Base-by-base conservation (phyloP, 345 rosid genomes). In the Carallia pectinifolia region DNA sequence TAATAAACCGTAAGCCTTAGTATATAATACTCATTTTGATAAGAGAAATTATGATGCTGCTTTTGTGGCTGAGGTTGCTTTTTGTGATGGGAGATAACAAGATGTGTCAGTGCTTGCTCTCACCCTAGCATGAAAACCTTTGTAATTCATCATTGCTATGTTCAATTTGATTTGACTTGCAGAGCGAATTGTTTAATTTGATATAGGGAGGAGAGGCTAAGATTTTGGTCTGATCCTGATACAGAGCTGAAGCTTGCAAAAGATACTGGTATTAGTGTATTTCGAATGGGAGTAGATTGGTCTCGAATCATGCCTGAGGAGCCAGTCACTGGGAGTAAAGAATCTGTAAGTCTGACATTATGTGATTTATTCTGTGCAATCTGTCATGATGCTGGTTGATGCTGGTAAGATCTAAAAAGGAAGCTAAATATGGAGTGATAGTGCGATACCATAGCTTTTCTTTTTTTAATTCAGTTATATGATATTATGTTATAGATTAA, bases 161-260 rank as follows among this genome's bases (percentile, higher is more conserved):
- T 1, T 67, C 38, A 27, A 31, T 33, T 72, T 54, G 27, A 30
- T 23, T 72, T 72, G 53, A 74, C 39, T 61, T 37, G 71, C 73
- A 54, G 67, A 71, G 61, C 30, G 64, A 47, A 40, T 62, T 83
- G 58, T 65, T 71, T 56, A 72, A 53, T 74, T 72, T 74, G 64
- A 63, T 81, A 72, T 86, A 89, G 98, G 83, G 85, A 86, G 87
- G 95, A 94, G 69, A 94, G 97, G 67, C 83, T 94, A 36, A 92
- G 78, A 73, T 94, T 94, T 84, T 94, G 98, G 98, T 84, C 93
- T 78, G 98, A 94, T 78, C 98, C 98, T 80, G 98, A 91, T 61
- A 82, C 78, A 27, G 98, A 94, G 81, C 67, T 94, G 79, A 87
- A 84, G 75, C 88, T 94, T 73, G 98, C 96, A 4, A 91, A 87